Evolutionary conservation across 202 grass and related monocot genomes (phyloP).

Genomic region (Bolboschoenoplectus hybrid): DNA sequence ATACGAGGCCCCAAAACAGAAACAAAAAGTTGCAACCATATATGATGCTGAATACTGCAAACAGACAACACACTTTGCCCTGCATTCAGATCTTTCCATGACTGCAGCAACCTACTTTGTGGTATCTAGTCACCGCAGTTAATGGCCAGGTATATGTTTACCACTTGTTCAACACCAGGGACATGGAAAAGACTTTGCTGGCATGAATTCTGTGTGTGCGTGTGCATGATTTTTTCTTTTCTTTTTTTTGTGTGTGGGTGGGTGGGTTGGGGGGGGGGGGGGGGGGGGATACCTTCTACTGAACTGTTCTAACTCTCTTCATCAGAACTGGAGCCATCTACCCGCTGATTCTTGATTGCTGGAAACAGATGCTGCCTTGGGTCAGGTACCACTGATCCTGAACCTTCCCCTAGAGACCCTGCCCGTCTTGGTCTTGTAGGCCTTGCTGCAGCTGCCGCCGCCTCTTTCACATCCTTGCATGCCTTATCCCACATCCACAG

Average conservation of each 20-base stretch:
- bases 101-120: neutral
- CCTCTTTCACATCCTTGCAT: conserved; percentile 83
- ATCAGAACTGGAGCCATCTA: conserved; percentile 54
- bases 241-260: too few relatives aligned
- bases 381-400: conserved; percentile 47
- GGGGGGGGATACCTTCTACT: neutral
- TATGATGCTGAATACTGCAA: too few relatives aligned
- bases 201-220: neutral
- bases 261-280: neutral
- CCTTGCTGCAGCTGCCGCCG: conserved; percentile 46
- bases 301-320: conserved; percentile 41
- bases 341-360: conserved; percentile 56
- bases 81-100: neutral
- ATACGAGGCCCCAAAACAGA: neutral
- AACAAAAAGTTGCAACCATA: neutral
- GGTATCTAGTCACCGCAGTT: neutral
- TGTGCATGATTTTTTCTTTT: too few relatives aligned
- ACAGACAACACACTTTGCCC: neutral
- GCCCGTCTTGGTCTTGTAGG: conserved; percentile 43
- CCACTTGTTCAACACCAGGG: neutral
- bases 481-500: conserved; percentile 76
- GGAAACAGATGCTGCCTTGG: conserved; percentile 57
- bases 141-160: neutral
- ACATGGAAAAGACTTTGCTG: neutral
- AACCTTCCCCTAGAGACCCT: neutral